Conservation (phyloP, 2,329 filamentous ascomycete genomes). For the Aspergillus eucalypticola region DNA sequence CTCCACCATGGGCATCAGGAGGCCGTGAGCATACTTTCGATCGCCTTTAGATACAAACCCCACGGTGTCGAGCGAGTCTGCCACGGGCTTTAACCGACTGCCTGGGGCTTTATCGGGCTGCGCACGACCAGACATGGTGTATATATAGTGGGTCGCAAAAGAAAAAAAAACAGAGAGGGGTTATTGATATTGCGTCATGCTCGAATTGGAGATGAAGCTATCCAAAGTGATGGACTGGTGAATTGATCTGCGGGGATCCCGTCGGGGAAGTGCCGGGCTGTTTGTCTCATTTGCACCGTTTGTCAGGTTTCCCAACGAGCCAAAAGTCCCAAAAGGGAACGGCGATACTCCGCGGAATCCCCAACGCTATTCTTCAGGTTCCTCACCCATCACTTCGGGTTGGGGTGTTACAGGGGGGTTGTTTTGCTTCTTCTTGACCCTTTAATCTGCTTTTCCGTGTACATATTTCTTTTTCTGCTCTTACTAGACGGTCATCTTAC, state of each 20-base stretch:
- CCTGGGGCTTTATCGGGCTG: conserved; percentile 23
- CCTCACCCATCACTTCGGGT: background rate
- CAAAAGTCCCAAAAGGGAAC: background rate
- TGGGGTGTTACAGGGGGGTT: background rate
- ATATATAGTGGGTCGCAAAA: background rate
- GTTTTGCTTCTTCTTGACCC: background rate
- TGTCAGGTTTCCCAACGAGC: conserved; percentile 25
- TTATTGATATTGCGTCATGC: background rate
- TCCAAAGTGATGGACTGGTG: background rate
- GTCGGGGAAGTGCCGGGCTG: conserved; percentile 1
- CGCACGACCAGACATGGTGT: conserved; percentile 23
- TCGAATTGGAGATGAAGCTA: background rate
- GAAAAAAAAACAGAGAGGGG: background rate
- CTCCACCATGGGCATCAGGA: background rate
- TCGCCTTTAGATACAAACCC: conserved; percentile 92
- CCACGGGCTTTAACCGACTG: conserved; percentile 67
- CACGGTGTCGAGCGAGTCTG: conserved; percentile 77
- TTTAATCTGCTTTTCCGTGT: background rate
- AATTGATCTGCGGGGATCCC: background rate
- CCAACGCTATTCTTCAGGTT: background rate
- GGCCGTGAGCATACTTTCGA: conserved; percentile 60
- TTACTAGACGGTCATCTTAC: background rate
- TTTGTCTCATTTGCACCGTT: conserved; percentile 13
- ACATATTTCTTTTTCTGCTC: background rate
- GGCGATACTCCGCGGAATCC: conserved; percentile 4